phyloP scores from a whole-genome alignment of 208 protist genomes.

The Blastocrithidia nonstop region DNA sequence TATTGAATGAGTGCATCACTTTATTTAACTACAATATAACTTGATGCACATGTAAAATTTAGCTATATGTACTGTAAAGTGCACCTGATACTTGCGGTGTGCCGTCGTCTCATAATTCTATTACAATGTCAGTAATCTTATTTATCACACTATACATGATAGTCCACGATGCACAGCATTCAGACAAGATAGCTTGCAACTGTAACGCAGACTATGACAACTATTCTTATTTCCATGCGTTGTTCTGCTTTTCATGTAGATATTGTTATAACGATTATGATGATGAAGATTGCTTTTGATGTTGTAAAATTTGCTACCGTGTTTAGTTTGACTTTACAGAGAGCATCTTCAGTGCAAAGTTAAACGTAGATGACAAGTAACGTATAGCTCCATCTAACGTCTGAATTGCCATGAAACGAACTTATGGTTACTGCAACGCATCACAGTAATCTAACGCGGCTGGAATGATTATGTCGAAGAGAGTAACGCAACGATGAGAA shows the following conservation, averaged over 20 bases:
- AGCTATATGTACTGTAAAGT: constrained; percentile 67
- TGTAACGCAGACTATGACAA: not conserved
- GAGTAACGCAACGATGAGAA: too few relatives aligned
- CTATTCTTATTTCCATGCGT: not conserved
- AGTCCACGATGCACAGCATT: constrained; percentile 16
- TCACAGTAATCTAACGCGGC: constrained; percentile 27
- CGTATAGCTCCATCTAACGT: constrained; percentile 70
- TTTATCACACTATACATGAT: constrained; percentile 22
- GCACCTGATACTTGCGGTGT: constrained; percentile 74
- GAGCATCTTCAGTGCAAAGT: constrained; percentile 5
- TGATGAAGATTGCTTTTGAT: constrained; percentile 1
- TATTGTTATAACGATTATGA: not conserved
- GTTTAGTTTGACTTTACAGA: not conserved
- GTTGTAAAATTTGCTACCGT: not conserved
- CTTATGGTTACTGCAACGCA: constrained; percentile 53
- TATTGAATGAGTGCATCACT: too few relatives aligned
- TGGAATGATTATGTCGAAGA: constrained; percentile 59
- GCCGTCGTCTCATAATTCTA: constrained; percentile 78
- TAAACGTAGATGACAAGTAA: constrained; percentile 41
- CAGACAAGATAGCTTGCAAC: constrained; percentile 3
- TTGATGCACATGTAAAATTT: constrained; percentile 13
- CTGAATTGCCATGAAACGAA: constrained; percentile 83
- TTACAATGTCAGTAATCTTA: constrained; percentile 54
- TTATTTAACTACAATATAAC: constrained; percentile 1
- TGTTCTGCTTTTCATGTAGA: constrained; percentile 3